Percentiles rank a stretch among this genome's conserved stretches.
phyloP scores from a whole-genome alignment of 2,329 filamentous ascomycete species.

The Phyllosticta paracitricarpa region DNA sequence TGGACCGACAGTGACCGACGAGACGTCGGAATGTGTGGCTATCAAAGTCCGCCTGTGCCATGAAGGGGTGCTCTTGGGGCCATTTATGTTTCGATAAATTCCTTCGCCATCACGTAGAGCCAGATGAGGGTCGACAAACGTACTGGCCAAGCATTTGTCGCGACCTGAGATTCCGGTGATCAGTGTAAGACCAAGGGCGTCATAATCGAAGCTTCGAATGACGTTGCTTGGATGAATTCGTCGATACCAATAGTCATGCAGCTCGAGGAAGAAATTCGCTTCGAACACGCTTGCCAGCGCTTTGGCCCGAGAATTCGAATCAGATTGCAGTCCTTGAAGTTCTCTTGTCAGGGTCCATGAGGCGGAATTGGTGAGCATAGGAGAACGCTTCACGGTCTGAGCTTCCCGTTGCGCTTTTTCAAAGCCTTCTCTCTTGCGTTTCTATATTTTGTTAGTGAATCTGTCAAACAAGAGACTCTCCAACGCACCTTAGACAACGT shows the following conservation, averaged over 20 bases:
- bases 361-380: background rate
- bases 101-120: background rate
- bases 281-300: constrained; percentile 1
- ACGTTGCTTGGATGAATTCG: background rate
- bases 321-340: constrained; percentile 1
- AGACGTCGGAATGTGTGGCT: background rate
- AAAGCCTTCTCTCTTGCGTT: constrained; percentile 4
- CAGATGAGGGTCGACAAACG: constrained; percentile 4
- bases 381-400: constrained; percentile 5
- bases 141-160: constrained; percentile 1
- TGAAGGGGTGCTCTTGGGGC: background rate
- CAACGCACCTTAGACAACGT: background rate
- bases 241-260: background rate
- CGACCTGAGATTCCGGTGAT: background rate
- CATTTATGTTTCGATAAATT: background rate
- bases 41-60: constrained; percentile 1
- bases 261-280: constrained; percentile 1
- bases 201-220: constrained; percentile 7
- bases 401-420: background rate
- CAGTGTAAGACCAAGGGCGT: constrained; percentile 1
- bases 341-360: constrained; percentile 6
- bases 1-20: constrained; percentile 2
- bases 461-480: background rate
- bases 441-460: background rate
- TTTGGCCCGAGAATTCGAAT: constrained; percentile 4